Base-by-base conservation (phyloP, 495 filamentous ascomycete genomes). In the Polyplosphaeria fusca region DNA sequence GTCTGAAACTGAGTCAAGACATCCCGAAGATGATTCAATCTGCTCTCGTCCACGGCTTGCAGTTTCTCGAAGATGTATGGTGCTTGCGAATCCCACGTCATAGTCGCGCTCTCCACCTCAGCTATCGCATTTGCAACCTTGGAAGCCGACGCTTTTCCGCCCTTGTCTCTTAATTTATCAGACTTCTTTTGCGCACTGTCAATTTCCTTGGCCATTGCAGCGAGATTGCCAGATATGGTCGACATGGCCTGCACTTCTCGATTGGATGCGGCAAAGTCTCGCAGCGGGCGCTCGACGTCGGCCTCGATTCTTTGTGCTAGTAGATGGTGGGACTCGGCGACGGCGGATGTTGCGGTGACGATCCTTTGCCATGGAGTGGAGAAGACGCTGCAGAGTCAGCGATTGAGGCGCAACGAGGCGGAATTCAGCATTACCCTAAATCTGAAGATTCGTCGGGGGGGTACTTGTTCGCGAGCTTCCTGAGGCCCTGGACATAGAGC, bases 11-110 rank as follows among this genome's bases (percentile, higher is more conserved):
- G 93, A 1, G 93, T 97, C 37, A 99, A 79, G 47, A 88, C 85
- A 71, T 97, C 92, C 40, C 93, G 87, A 47, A 99, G 77, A 70
- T 95, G 87, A 69, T 96, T 96, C 57, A 94, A 77, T 52, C 94
- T 79, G 52, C 79, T 83, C 73, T 99, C 94, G 56, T 99, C 94
- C 16, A 91, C 74, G 5, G 89, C 84, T 70, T 99, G 94, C 16
- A 99, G 82, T 55, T 86, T 89, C 71, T 97, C 94, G 67, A 94
- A 97, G 51, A 96, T 86, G 71, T 88, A 97, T 5, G 94, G 94
- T 28, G 94, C 89, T 68, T 95, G 88, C 7, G 93, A 94, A 28
- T 96, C 86, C 94, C 94, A 99, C 69, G 95, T 87, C 57, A 85
- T 80, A 44, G 74, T 82, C 3, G 91, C 86, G 61, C 81, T 84